These are phyloP conservation scores for Botrytis pseudocinerea DNA, from an alignment of 2,329 filamentous ascomycete species.

Conservation along the genomic window DNA sequence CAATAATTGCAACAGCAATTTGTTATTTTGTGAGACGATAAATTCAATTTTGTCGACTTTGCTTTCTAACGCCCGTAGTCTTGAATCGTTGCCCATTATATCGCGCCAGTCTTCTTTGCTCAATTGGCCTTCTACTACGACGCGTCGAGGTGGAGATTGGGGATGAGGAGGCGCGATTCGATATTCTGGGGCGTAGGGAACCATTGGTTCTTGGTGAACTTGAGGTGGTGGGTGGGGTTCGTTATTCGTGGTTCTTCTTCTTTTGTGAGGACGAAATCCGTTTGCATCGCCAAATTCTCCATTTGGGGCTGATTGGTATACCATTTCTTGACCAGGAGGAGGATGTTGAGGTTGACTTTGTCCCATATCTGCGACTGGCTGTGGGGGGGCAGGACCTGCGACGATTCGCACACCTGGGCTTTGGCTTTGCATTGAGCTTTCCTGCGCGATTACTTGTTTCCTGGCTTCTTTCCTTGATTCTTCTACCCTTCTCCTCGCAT, in stretches of 20 bases:
- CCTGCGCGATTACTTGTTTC: constrained; percentile 38
- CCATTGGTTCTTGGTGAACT: constrained; percentile 35
- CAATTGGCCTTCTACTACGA: constrained; percentile 39
- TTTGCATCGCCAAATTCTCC: constrained; percentile 30
- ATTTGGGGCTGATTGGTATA: constrained; percentile 28
- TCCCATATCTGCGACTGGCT: constrained; percentile 28
- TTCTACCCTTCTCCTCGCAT: constrained; percentile 38
- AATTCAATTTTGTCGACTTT: constrained; percentile 41
- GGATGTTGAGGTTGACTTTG: constrained; percentile 25
- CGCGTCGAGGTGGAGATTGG: constrained; percentile 36
- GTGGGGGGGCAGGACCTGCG: constrained; percentile 26
- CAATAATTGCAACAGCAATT: constrained; percentile 38
- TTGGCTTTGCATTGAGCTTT: constrained; percentile 30
- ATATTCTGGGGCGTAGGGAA: constrained; percentile 17
- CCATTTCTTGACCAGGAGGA: constrained; percentile 29
- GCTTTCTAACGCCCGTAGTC: constrained; percentile 37
- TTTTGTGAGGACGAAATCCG: constrained; percentile 36
- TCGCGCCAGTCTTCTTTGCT: constrained; percentile 42
- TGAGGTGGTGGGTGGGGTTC: constrained; percentile 36
- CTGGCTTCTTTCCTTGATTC: constrained; percentile 39
- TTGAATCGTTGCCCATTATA: constrained; percentile 41
- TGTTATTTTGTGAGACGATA: constrained; percentile 40
- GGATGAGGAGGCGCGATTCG: constrained; percentile 30
- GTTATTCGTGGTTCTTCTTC: constrained; percentile 36
- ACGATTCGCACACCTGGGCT: constrained; percentile 28